Evolutionary conservation across 345 rosid species (phyloP), one percentile per base, ranked within the genome.

Genomic region (Erodium maritimum): DNA sequence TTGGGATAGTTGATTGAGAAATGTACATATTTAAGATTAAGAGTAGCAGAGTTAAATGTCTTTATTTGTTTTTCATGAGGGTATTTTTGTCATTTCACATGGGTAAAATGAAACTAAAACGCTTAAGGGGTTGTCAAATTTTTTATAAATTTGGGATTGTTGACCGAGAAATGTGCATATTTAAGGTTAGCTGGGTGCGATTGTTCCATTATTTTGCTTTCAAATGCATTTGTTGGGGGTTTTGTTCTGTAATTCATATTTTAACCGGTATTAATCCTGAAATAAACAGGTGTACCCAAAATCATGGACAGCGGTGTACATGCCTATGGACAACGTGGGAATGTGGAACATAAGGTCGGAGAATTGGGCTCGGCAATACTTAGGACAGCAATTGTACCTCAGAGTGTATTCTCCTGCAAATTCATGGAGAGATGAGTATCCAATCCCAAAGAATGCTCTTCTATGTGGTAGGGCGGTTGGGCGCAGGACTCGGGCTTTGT

Each of bases 291-390:
- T 85, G 34, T 82, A 85, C 77, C 88, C 88, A 2, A 62, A 60
- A 54, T 82, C 93, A 56, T 85, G 93, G 93, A 82, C 82, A 17
- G 83, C 88, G 42, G 76, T 79, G 24, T 82, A 82, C 73, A 65
- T 82, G 81, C 80, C 93, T 16, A 34, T 85, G 62, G 93, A 85
- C 69, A 85, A 82, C 17, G 88, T 82, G 22, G 93, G 93, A 53
- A 82, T 85, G 88, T 85, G 91, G 91, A 85, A 80, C 52, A 59
- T 85, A 56, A 79, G 91, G 69, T 85, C 88, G 0, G 88, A 82
- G 76, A 79, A 78, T 69, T 85, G 88, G 91, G 80, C 65, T 17
- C 77, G 75, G 20, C 88, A 79, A 55, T 82, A 85, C 69, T 61
- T 85, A 21, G 93, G 88, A 22, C 93, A 85, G 29, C 93, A 85